These are phyloP conservation scores for Arachis stenosperma DNA, from an alignment of 306 rosid species.

Conservation along the genomic window DNA sequence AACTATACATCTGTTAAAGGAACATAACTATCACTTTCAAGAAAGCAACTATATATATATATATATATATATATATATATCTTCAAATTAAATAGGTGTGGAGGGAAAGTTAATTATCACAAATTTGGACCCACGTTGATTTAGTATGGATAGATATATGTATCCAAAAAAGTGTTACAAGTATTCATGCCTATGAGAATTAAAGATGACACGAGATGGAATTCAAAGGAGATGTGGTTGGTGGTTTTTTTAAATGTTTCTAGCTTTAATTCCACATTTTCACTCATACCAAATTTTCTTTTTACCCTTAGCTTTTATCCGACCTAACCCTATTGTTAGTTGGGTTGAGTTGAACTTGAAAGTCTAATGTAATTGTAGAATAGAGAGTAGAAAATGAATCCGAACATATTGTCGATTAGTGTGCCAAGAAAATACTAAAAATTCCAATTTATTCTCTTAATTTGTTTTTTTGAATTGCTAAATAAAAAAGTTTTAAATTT, in stretches of 20 bases:
- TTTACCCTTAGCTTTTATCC: not conserved
- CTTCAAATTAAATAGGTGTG: no score
- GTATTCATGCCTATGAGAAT: no score
- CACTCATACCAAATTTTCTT: no score
- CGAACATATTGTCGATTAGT: no score
- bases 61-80: not conserved
- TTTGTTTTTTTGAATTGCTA: no score
- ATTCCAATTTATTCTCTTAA: no score
- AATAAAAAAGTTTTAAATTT: no score
- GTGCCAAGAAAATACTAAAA: no score
- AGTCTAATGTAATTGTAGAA: not conserved
- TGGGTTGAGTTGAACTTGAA: not conserved
- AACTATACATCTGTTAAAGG: constrained; percentile 44
- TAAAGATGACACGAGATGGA: no score
- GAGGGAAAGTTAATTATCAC: constrained; percentile 45
- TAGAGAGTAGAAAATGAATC: no score
- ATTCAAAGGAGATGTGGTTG: not conserved
- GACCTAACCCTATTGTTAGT: not conserved
- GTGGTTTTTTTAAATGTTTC: not conserved
- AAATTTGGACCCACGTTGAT: constrained; percentile 72
- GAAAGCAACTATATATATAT: not conserved
- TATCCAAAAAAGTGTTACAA: not conserved
- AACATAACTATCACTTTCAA: constrained; percentile 36
- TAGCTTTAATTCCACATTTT: no score
- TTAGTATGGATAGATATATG: constrained; percentile 19